A percentile compares a stretch with the other conserved stretches of the same genome.
phyloP scores from a whole-genome alignment of 106 monocot genomes.

The Phalaenopsis aphrodite region DNA sequence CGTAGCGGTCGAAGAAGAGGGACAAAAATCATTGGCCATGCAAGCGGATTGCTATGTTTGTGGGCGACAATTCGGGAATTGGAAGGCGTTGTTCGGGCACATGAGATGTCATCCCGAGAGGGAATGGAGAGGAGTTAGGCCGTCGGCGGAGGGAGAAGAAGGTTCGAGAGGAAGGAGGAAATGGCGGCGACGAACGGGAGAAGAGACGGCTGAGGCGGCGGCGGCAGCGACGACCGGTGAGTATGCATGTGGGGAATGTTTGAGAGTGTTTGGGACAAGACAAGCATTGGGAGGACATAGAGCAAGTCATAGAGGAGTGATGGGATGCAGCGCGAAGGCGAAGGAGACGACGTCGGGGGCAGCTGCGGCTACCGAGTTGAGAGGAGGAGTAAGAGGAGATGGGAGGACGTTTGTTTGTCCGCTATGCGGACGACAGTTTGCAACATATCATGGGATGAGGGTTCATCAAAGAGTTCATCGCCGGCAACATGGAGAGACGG shows the following conservation, averaged over 20 bases:
- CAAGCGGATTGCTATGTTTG: not conserved
- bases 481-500: not conserved
- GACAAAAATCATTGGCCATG: not conserved
- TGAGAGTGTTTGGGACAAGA: not conserved
- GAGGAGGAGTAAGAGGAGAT: not conserved
- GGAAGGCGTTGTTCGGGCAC: conserved; percentile 2
- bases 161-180: not conserved
- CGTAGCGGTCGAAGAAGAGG: too few relatives aligned
- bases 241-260: not conserved
- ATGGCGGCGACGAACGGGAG: not conserved
- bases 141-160: not conserved
- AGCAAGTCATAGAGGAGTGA: conserved; percentile 7
- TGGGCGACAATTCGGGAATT: not conserved
- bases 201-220: too few relatives aligned
- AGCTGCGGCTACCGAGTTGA: not conserved
- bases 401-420: not conserved
- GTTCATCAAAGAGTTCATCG: conserved; percentile 4
- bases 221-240: not conserved
- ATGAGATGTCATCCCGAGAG: conserved; percentile 6
- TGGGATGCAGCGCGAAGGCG: conserved; percentile 3
- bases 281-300: conserved; percentile 7
- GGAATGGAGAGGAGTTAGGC: conserved; percentile 1
- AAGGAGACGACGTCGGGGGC: not conserved
- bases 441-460: conserved; percentile 5
- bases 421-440: not conserved